These are phyloP conservation scores for Gynostemma pentaphyllum DNA, from an alignment of 306 rosid species.

Conservation along the genomic window DNA sequence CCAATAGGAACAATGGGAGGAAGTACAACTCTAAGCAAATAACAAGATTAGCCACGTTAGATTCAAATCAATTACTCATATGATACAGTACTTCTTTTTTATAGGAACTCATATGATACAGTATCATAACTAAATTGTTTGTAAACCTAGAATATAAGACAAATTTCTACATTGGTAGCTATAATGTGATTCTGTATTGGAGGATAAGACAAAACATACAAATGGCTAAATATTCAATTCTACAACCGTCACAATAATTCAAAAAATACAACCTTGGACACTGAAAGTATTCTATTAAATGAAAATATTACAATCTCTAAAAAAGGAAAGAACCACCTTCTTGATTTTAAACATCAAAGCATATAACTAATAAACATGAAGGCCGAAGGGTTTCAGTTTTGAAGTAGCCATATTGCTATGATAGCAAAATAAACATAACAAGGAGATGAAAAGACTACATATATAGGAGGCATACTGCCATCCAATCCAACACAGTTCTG, in stretches of 20 bases:
- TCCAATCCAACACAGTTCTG: not conserved
- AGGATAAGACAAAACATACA: not conserved
- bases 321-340: not conserved
- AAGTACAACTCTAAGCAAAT: constrained; percentile 28
- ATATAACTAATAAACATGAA: not conserved
- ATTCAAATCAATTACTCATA: constrained; percentile 2
- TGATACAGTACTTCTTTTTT: not conserved
- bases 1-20: constrained; percentile 48
- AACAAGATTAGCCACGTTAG: constrained; percentile 8
- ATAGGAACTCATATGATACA: not conserved
- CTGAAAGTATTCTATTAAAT: not conserved
- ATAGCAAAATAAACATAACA: not conserved
- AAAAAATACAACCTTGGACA: not conserved
- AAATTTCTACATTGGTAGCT: not conserved
- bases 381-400: not conserved
- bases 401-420: not conserved
- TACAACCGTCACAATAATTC: not conserved
- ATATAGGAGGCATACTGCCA: not conserved
- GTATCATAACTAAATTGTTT: not conserved
- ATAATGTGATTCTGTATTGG: not conserved
- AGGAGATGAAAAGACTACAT: not conserved
- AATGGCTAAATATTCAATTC: not conserved
- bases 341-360: not conserved
- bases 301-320: not conserved
- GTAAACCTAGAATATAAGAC: not conserved